A percentile compares a stretch with the other conserved stretches of the same genome.
Evolutionary conservation across 2,329 filamentous ascomycete genomes (phyloP).

Genomic region (Hirsutella rhossiliensis): DNA sequence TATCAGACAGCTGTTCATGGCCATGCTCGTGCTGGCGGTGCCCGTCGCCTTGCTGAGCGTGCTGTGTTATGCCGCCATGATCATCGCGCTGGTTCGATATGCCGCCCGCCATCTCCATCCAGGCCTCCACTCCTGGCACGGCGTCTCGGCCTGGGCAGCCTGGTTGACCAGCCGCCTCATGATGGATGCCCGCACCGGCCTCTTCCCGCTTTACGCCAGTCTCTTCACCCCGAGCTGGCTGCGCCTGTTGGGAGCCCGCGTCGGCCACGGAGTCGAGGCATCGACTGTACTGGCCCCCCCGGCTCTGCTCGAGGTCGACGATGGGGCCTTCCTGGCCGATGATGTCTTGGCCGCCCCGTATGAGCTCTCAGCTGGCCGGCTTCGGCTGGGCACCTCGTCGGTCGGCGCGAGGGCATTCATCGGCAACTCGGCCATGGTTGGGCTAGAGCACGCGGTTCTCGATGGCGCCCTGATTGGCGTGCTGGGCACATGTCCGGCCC

Average conservation of each 20-base stretch:
- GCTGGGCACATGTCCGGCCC: slow-evolving; percentile 5
- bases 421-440: slow-evolving; percentile 10
- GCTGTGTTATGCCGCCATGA: not conserved
- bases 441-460: slow-evolving; percentile 5
- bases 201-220: slow-evolving; percentile 11
- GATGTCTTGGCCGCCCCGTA: slow-evolving; percentile 9
- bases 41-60: not conserved
- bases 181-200: slow-evolving; percentile 3
- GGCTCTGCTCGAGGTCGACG: slow-evolving; percentile 8
- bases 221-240: slow-evolving; percentile 9
- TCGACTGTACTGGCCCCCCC: slow-evolving; percentile 8
- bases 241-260: slow-evolving; percentile 7
- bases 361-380: slow-evolving; percentile 3
- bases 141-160: slow-evolving; percentile 7
- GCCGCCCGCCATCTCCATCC: slow-evolving; percentile 2
- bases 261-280: slow-evolving; percentile 8
- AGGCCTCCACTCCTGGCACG: slow-evolving; percentile 9
- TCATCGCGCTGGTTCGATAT: not conserved
- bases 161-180: slow-evolving; percentile 9
- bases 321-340: slow-evolving; percentile 10
- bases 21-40: not conserved
- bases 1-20: not conserved
- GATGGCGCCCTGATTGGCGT: slow-evolving; percentile 8
- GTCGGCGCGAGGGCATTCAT: slow-evolving; percentile 8
- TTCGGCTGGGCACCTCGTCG: not conserved